phyloP scores from a whole-genome alignment of 306 rosid genomes.

The Notholithocarpus densiflorus region DNA sequence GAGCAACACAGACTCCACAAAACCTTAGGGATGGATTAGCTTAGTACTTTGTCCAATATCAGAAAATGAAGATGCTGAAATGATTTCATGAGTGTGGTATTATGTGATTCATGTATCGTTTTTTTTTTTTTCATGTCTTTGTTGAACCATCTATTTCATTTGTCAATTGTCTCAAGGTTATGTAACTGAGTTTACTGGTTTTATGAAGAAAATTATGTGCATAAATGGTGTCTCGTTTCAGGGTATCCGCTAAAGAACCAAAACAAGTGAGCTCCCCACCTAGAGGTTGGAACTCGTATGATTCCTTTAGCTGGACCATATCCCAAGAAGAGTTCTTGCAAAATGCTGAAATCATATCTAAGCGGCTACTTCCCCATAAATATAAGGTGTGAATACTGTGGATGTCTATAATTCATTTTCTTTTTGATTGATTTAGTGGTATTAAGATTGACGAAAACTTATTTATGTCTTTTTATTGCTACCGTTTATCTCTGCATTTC shows the following conservation, averaged over 20 bases:
- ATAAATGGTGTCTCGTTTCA: slow-evolving; percentile 26
- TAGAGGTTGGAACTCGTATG: slow-evolving; percentile 99
- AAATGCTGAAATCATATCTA: slow-evolving; percentile 57
- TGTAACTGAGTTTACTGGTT: not conserved
- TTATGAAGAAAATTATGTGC: slow-evolving; percentile 2
- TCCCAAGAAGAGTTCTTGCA: slow-evolving; percentile 71
- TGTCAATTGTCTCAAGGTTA: no score
- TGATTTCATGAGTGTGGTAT: not conserved
- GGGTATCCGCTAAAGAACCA: slow-evolving; percentile 43
- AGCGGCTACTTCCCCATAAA: slow-evolving; percentile 54
- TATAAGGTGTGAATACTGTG: slow-evolving; percentile 56
- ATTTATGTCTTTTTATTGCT: not conserved
- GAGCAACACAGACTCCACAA: no score
- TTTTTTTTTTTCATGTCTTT: no score
- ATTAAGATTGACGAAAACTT: not conserved
- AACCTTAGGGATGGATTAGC: no score
- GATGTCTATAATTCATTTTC: not conserved
- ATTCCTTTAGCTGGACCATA: slow-evolving; percentile 85
- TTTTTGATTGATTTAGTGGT: not conserved
- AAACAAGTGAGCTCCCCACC: slow-evolving; percentile 69
- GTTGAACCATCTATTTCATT: no score
- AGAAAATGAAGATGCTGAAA: no score
- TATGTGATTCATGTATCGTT: not conserved
- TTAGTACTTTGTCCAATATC: no score
- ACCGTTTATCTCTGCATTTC: slow-evolving; percentile 25